Evolutionary conservation across 2,329 filamentous ascomycete species (phyloP), one percentile per base, ranked within the genome.

Genomic region (Diaporthe nobilis): DNA sequence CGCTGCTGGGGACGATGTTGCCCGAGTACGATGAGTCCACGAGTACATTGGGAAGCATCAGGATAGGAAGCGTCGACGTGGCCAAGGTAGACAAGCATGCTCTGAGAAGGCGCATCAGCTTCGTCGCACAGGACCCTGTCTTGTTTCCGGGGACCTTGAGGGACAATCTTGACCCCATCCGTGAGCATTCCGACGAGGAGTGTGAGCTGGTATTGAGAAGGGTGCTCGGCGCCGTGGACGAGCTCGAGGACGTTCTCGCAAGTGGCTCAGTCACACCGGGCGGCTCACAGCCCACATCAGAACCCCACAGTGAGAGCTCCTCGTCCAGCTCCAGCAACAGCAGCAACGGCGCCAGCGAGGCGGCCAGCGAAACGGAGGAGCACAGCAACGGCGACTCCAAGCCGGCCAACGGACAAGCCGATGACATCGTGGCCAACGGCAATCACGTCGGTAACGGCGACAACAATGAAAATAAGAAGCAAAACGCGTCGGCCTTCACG

Each of bases 151-250:
- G 90, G 4, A 89, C 89, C 0, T 81, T 92, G 51, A 87, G 89
- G 34, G 88, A 91, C 80, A 92, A 95, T 80, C 88, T 96, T 31
- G 94, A 96, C 78, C 92, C 94, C 0, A 86, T 93, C 72, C 86
- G 86, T 8, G 90, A 92, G 77, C 87, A 88, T 74, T 87, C 90
- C 22, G 87, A 91, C 61, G 81, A 80, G 3, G 89, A 88, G 74
- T 90, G 89, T 80, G 82, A 82, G 6, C 83, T 84, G 9, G 87
- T 89, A 2, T 86, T 95, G 4, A 85, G 86, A 20, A 90, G 91
- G 12, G 92, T 94, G 0, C 84, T 95, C 0, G 88, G 89, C 1
- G 79, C 82, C 12, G 70, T 70, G n/a, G 73, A 75, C 13, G 75
- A 75, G 31, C 8, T 73, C 3, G 73, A 75, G 4, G 73, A 73